Percentiles rank a stretch among this genome's conserved stretches.
Conservation (phyloP, 2,329 filamentous ascomycete genomes). For the Aaosphaeria arxii region DNA sequence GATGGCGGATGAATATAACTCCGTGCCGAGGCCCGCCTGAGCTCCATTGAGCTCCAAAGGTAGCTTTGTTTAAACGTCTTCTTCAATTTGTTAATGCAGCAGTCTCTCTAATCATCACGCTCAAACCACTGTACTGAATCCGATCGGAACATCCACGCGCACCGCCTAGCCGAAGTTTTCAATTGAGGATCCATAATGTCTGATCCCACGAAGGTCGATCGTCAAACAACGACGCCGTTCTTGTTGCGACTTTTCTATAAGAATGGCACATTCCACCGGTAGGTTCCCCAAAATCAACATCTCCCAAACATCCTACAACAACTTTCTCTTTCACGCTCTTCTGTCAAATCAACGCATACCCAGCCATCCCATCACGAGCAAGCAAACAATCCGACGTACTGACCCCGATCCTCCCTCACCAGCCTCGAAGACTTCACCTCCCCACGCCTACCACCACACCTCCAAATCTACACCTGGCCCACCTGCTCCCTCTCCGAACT, state of each 20-base stretch:
- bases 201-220: conserved; percentile 53
- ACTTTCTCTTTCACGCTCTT: not conserved
- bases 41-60: no score
- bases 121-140: no score
- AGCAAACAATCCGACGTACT: not conserved
- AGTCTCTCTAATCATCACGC: no score
- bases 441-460: conserved; percentile 58
- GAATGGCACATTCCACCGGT: conserved; percentile 70
- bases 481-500: conserved; percentile 79
- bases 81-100: no score
- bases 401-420: conserved; percentile 3
- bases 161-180: no score
- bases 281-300: conserved; percentile 24
- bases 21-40: no score
- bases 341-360: conserved; percentile 8
- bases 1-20: no score
- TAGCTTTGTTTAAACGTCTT: no score
- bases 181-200: no score
- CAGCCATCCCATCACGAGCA: not conserved
- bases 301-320: not conserved
- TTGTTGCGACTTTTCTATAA: conserved; percentile 83
- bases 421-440: conserved; percentile 68
- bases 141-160: no score
- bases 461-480: conserved; percentile 84
- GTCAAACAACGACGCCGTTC: conserved; percentile 73